Evolutionary conservation across 1,284 basidiomycete species (phyloP), one percentile per base, ranked within the genome.

Genomic region (Naganishia cerealis): DNA sequence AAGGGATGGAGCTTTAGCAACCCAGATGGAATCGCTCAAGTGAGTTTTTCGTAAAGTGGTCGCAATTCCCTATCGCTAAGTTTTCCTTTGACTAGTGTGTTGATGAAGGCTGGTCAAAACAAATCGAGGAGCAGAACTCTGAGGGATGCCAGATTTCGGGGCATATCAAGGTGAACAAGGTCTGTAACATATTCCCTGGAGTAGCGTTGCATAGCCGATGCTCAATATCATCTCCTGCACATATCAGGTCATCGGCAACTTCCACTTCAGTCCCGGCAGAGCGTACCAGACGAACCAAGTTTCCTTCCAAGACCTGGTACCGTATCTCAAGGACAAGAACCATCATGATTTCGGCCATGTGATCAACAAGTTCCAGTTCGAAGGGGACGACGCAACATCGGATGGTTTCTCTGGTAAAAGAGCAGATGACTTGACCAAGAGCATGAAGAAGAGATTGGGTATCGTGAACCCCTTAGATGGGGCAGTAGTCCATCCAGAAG

Each of bases 101-200:
- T 58, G 83, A 90, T 72, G 96, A 99, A 82, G 90, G 91, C 57
- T 99, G 95, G 95, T 87, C 91, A 21, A 92, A 95, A 16, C 94
- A 91, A 80, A 86, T 99, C 73, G 88, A 88, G 79, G 90, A 93
- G 66, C 95, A 98, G 80, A 88, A 91, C 48, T 86, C 87, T 57
- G 96, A 99, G 76, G 96, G 96, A 0, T 99, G 96, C 83, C 94
- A 93, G 78, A 85, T 99, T 71, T 86, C 89, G 52, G 96, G 96
- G 67, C 87, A 88, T 67, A 86, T 99, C 62, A 90, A 90, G 69
- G 92, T 99, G 70, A 99, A 99, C 86, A 98, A 98, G 83, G 95
- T 98, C 21, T 21, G 57, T 56, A n/a, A 13, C 21, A 16, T 33
- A 24, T 3, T 54, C 24, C 9, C 5, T n/a, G 4, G 72, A 73